Percentiles rank a stretch among this genome's conserved stretches.
These are phyloP conservation scores for Blepharisma japonicum DNA, from an alignment of 73 alveolate genomes.

Conservation along the genomic window DNA sequence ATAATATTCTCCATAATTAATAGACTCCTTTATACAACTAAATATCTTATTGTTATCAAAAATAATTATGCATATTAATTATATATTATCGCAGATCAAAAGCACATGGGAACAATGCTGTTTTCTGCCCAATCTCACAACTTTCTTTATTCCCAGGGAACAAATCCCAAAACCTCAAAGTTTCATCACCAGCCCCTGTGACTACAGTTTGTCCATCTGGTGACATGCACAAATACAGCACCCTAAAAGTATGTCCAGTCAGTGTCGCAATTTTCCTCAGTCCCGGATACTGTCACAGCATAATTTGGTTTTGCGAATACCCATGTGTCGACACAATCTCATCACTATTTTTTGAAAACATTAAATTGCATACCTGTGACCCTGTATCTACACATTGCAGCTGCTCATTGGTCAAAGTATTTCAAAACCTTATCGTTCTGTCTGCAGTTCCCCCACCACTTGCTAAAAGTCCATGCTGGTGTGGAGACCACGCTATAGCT, in stretches of 20 bases:
- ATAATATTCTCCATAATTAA: too few relatives aligned
- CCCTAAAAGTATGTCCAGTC: constrained; percentile 98
- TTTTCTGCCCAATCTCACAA: not conserved
- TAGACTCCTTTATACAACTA: too few relatives aligned
- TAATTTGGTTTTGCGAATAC: constrained; percentile 92
- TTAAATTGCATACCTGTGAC: constrained; percentile 94
- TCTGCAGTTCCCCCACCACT: constrained; percentile 99
- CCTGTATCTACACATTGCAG: constrained; percentile 92
- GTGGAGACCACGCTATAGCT: constrained; percentile 99
- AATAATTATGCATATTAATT: not conserved
- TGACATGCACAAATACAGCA: constrained; percentile 91
- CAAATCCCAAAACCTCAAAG: constrained; percentile 99
- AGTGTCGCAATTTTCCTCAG: constrained; percentile 85
- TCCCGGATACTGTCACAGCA: constrained; percentile 95
- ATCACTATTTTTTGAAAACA: constrained; percentile 92
- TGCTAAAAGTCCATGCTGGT: constrained; percentile 95
- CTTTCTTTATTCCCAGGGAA: constrained; percentile 78
- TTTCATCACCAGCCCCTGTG: constrained; percentile 99
- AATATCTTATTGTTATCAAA: too few relatives aligned
- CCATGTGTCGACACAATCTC: constrained; percentile 99
- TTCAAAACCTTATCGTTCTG: constrained; percentile 97
- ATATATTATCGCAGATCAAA: constrained; percentile 27
- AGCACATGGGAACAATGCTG: constrained; percentile 29
- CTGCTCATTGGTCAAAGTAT: constrained; percentile 77
- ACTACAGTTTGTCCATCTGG: constrained; percentile 95